Evolutionary conservation across 169 alveolate species (phyloP).

Genomic region (Plasmodium adleri): DNA sequence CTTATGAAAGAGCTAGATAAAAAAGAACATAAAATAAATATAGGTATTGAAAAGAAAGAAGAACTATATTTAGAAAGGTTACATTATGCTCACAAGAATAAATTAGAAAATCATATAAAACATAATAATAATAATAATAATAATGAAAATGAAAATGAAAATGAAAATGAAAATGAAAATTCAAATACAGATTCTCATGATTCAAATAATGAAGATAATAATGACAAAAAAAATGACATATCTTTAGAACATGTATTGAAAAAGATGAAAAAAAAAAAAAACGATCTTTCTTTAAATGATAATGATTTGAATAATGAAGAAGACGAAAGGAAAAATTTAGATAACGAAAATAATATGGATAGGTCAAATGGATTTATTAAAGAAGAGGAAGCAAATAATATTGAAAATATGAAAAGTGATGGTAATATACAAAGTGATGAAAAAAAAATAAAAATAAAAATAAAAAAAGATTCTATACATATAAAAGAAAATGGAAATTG

Average conservation of each 20-base stretch:
- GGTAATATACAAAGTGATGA: not conserved
- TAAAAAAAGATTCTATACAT: not conserved
- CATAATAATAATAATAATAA: conserved; percentile 4
- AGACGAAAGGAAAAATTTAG: no score
- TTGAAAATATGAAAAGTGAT: no score
- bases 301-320: not conserved
- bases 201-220: no score
- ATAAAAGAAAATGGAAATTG: not conserved
- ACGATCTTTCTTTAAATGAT: not conserved
- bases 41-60: conserved; percentile 44
- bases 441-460: not conserved
- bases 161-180: not conserved
- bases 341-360: no score
- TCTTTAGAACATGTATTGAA: not conserved
- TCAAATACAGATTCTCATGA: not conserved
- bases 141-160: not conserved
- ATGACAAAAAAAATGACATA: not conserved
- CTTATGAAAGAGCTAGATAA: conserved; percentile 63
- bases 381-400: no score
- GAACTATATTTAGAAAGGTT: conserved; percentile 45
- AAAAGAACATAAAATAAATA: conserved; percentile 32
- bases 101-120: conserved; percentile 8
- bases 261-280: not conserved
- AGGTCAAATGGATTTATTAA: no score
- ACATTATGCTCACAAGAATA: conserved; percentile 1